Conservation (phyloP, 2,329 filamentous ascomycete genomes). For the Aspergillus fructus region DNA sequence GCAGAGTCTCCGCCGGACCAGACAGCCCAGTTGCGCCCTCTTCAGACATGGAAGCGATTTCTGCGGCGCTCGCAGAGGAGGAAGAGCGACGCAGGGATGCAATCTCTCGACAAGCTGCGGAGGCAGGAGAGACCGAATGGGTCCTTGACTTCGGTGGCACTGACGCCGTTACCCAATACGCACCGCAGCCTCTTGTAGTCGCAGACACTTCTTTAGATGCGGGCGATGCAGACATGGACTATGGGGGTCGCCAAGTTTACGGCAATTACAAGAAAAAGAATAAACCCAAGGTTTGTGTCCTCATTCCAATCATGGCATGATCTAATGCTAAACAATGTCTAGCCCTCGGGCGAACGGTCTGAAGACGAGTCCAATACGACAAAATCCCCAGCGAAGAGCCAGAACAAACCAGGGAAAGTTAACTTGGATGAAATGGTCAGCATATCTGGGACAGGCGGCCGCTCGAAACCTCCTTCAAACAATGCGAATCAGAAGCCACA, state of each 20-base stretch:
- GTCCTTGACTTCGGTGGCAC: conserved; percentile 35
- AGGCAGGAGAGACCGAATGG: conserved; percentile 47
- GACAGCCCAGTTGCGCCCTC: conserved; percentile 24
- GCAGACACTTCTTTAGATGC: conserved; percentile 35
- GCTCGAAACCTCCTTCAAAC: conserved; percentile 9
- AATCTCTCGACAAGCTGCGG: conserved; percentile 40
- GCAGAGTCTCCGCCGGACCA: conserved; percentile 28
- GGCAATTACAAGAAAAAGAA: conserved; percentile 41
- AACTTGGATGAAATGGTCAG: conserved; percentile 27
- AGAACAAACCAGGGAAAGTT: conserved; percentile 12
- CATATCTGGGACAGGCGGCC: conserved; percentile 32
- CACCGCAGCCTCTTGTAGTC: conserved; percentile 30
- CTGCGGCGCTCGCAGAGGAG: conserved; percentile 41
- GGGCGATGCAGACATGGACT: conserved; percentile 28
- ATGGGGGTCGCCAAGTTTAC: conserved; percentile 37
- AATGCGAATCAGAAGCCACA: conserved; percentile 18
- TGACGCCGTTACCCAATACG: conserved; percentile 13
- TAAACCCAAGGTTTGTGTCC: conserved; percentile 24
- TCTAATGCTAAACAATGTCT: conserved; percentile 4
- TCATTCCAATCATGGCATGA: neutral
- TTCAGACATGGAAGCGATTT: conserved; percentile 41
- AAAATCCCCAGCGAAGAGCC: conserved; percentile 3
- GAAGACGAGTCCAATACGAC: conserved; percentile 14
- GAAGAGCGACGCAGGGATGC: conserved; percentile 43
- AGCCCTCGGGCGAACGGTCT: conserved; percentile 13